phyloP scores from a whole-genome alignment of 768 basidiomycete species.

The Rhizopogon roseolus region DNA sequence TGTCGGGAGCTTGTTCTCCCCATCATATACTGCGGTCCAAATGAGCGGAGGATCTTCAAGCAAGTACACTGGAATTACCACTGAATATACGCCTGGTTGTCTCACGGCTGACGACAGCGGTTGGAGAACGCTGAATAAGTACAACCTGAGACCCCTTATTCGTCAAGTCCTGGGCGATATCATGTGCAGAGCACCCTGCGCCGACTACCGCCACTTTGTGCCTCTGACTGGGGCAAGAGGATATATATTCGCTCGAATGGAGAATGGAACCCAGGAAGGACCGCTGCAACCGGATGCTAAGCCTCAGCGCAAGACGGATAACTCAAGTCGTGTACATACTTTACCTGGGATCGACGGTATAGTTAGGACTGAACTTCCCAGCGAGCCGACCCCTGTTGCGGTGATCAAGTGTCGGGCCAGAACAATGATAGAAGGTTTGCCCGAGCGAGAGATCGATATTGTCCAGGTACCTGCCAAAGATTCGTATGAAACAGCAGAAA shows the following conservation, averaged over 20 bases:
- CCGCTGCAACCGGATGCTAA: background rate
- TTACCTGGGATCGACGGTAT: background rate
- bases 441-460: background rate
- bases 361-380: background rate
- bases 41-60: background rate
- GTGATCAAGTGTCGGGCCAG: conserved; percentile 1
- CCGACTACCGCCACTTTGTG: conserved; percentile 6
- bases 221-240: background rate
- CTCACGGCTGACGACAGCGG: conserved; percentile 5
- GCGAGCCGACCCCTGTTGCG: conserved; percentile 1
- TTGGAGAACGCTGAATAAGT: conserved; percentile 9
- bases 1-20: conserved; percentile 4
- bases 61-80: background rate
- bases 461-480: background rate
- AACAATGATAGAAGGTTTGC: background rate
- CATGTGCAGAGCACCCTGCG: conserved; percentile 9
- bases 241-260: conserved; percentile 2
- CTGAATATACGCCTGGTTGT: conserved; percentile 2
- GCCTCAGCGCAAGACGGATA: background rate
- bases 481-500: background rate
- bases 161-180: conserved; percentile 9
- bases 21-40: conserved; percentile 3
- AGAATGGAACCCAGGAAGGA: conserved; percentile 1
- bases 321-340: background rate
- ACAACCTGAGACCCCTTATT: background rate